These are phyloP conservation scores for Trichoderma parareesei DNA, from an alignment of 495 filamentous ascomycete species.

Conservation along the genomic window DNA sequence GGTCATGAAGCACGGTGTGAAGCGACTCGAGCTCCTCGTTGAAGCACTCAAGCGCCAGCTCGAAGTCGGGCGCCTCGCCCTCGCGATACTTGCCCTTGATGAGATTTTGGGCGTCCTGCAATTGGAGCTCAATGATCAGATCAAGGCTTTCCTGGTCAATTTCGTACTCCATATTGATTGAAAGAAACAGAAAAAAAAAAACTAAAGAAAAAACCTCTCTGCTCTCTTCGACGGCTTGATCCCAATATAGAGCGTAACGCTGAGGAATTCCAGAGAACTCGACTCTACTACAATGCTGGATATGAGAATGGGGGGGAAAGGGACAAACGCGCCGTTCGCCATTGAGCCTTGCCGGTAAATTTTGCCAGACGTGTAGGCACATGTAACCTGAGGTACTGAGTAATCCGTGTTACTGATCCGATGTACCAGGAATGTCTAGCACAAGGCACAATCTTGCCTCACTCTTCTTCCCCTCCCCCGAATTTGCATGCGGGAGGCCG, in stretches of 20 bases:
- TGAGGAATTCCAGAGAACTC: too few species aligned
- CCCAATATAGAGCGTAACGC: too few species aligned
- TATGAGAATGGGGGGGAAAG: too few species aligned
- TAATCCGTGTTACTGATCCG: neutral
- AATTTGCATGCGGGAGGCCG: neutral
- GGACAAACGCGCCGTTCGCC: too few species aligned
- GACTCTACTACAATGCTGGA: too few species aligned
- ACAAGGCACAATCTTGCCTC: neutral
- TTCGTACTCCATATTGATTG: neutral
- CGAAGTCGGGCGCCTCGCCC: neutral
- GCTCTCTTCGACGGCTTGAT: too few species aligned
- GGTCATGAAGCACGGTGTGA: neutral
- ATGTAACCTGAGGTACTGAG: neutral
- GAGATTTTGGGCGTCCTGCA: neutral
- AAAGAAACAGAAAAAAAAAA: too few species aligned
- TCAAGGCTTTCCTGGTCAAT: neutral
- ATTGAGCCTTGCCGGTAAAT: too few species aligned
- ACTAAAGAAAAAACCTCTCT: too few species aligned
- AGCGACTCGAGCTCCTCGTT: neutral
- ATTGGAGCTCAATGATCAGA: neutral
- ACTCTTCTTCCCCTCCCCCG: neutral
- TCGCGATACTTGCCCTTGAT: neutral
- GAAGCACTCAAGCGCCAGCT: neutral
- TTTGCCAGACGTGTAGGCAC: too few species aligned
- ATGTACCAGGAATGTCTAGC: neutral